Evolutionary conservation across 1,139 yeast genomes (phyloP).

Genomic region (Hanseniaspora sp.): DNA sequence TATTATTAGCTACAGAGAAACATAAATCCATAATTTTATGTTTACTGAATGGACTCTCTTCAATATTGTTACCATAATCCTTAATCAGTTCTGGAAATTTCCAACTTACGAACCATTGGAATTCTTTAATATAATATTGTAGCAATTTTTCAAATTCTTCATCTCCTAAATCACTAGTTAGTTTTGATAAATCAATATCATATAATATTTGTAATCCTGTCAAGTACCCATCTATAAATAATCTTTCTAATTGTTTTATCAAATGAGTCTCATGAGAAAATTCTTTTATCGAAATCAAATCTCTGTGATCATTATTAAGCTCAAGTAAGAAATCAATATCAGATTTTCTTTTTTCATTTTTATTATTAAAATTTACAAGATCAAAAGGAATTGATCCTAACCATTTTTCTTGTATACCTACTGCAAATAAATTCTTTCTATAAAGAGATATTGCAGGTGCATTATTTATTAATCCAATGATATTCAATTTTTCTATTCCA

Average conservation of each 20-base stretch:
- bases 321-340: not conserved
- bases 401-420: not conserved
- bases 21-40: not conserved
- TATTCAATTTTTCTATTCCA: not conserved
- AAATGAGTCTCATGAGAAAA: not conserved
- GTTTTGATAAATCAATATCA: not conserved
- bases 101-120: conserved; percentile 4
- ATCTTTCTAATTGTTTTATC: not conserved
- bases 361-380: not conserved
- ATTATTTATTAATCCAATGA: not conserved
- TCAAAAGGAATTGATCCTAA: conserved; percentile 7
- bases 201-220: not conserved
- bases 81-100: not conserved
- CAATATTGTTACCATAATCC: not conserved
- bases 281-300: not conserved
- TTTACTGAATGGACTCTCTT: conserved; percentile 5
- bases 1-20: not conserved
- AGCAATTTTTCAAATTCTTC: not conserved
- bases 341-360: not conserved
- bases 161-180: not conserved
- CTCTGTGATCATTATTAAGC: conserved; percentile 8
- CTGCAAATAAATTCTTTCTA: not conserved
- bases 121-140: not conserved
- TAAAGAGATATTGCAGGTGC: not conserved
- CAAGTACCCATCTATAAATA: conserved; percentile 4